These are phyloP conservation scores for Plasmodium gonderi DNA, from an alignment of 169 alveolate species.

Conservation along the genomic window DNA sequence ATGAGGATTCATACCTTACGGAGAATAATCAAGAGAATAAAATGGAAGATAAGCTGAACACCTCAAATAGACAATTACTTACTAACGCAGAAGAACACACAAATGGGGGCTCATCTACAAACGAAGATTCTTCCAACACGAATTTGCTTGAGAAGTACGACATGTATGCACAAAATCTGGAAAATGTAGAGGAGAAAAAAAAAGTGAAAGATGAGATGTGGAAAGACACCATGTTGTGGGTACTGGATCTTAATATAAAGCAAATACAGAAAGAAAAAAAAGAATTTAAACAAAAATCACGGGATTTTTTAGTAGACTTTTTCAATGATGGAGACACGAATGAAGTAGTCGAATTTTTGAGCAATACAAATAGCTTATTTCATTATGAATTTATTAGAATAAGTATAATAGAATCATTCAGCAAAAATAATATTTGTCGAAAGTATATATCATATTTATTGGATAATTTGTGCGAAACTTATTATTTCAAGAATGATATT, in stretches of 20 bases:
- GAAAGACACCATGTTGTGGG: slow-evolving; percentile 66
- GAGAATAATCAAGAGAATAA: background rate
- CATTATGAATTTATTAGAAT: slow-evolving; percentile 72
- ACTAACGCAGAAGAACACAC: background rate
- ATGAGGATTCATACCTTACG: background rate
- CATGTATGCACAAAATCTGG: slow-evolving; percentile 29
- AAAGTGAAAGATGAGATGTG: slow-evolving; percentile 62
- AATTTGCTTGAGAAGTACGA: slow-evolving; percentile 19
- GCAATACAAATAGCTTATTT: slow-evolving; percentile 43
- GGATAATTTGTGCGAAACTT: slow-evolving; percentile 52
- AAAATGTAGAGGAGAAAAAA: slow-evolving; percentile 38
- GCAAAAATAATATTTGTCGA: slow-evolving; percentile 72
- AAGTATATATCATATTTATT: slow-evolving; percentile 47
- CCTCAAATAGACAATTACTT: background rate
- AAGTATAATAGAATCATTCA: slow-evolving; percentile 68
- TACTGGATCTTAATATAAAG: slow-evolving; percentile 52
- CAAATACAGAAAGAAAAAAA: slow-evolving; percentile 61
- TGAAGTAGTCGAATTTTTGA: slow-evolving; percentile 72
- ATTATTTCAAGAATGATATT: slow-evolving; percentile 45
- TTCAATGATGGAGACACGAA: slow-evolving; percentile 70
- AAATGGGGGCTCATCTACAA: background rate
- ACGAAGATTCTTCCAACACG: background rate
- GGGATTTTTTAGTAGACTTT: slow-evolving; percentile 68
- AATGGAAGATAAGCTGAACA: background rate
- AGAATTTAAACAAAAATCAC: slow-evolving; percentile 50